Evolutionary conservation across 148 eudicot species (phyloP), one percentile per base, ranked within the genome.

Genomic region (Polygonum aviculare): DNA sequence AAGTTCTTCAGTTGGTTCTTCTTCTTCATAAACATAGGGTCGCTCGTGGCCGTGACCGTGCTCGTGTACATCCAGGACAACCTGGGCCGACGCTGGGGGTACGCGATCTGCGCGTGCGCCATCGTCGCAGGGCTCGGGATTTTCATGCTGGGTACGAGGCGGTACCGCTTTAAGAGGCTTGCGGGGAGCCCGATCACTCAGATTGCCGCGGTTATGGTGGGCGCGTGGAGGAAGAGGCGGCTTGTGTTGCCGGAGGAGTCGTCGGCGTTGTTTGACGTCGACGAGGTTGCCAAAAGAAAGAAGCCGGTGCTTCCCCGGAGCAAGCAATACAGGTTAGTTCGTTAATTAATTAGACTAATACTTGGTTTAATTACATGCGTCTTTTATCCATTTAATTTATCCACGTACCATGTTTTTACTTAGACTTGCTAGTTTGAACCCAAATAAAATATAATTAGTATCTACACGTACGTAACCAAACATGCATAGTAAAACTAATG

Each of bases 241-340:
- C 35, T 81, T 57, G 82, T 81, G 15, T 55, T 81, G 78, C 88
- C 88, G 1, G 75, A 80, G 1, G 84, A 85, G 63, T 33, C 85
- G 2, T 78, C 88, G 2, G 79, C 57, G 6, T 74, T 85, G 5
- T 78, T 78, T 69, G 77, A 82, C 18, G 72, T 80, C 12, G 84
- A 81, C 21, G 82, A 85, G 47, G 47, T 83, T n/a, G 73, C 47
- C 19, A 78, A 79, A 60, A 83, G 81, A 76, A 82, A 70, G 76
- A 92, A 92, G 84, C 95, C 87, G 47, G 82, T 38, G 60, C 76
- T 95, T 80, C 93, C 94, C 4, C 97, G 86, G 41, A 87, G 85
- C 90, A 89, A 88, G 67, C 85, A 91, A 55, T 92, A 80, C 83
- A 85, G 91, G 99, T 95, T 7, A 81, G 88, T 86, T 4, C 31